phyloP scores from a whole-genome alignment of 2,329 filamentous ascomycete species.

The Microcyclosporella mali region DNA sequence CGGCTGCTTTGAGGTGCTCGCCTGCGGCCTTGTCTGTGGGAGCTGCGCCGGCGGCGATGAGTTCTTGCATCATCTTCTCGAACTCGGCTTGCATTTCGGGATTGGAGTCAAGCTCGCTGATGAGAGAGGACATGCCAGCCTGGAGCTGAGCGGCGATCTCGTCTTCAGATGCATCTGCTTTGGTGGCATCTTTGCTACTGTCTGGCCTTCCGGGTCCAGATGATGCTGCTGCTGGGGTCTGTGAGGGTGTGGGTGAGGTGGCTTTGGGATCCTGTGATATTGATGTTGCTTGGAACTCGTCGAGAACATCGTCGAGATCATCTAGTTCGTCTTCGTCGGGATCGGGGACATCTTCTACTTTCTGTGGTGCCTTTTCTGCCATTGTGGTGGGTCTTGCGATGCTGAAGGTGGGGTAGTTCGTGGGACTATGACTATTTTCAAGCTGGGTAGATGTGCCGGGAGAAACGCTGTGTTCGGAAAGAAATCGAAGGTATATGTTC shows the following conservation, averaged over 20 bases:
- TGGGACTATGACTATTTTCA: background rate
- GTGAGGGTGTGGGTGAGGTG: conserved; percentile 11
- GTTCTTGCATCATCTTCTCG: conserved; percentile 43
- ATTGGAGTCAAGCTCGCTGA: conserved; percentile 59
- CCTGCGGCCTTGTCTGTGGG: conserved; percentile 28
- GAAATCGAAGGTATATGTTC: background rate
- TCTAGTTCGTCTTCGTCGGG: conserved; percentile 90
- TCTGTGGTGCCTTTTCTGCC: conserved; percentile 24
- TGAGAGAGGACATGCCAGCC: conserved; percentile 77
- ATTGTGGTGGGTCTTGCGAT: conserved; percentile 12
- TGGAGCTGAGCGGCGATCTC: conserved; percentile 84
- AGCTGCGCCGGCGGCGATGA: conserved; percentile 50
- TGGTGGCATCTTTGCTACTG: conserved; percentile 24
- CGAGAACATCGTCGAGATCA: conserved; percentile 90
- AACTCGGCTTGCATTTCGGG: conserved; percentile 72
- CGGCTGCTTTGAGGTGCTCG: conserved; percentile 29
- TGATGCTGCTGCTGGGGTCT: conserved; percentile 28
- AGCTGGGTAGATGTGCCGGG: no score
- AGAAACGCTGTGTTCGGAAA: no score
- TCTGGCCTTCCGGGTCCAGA: conserved; percentile 36
- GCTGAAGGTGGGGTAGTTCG: conserved; percentile 3
- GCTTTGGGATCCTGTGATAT: conserved; percentile 38
- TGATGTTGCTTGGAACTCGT: conserved; percentile 70
- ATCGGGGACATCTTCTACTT: conserved; percentile 52
- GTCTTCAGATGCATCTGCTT: conserved; percentile 46